Evolutionary conservation across 2,329 filamentous ascomycete genomes (phyloP).

Genomic region (Volutella citrinella): DNA sequence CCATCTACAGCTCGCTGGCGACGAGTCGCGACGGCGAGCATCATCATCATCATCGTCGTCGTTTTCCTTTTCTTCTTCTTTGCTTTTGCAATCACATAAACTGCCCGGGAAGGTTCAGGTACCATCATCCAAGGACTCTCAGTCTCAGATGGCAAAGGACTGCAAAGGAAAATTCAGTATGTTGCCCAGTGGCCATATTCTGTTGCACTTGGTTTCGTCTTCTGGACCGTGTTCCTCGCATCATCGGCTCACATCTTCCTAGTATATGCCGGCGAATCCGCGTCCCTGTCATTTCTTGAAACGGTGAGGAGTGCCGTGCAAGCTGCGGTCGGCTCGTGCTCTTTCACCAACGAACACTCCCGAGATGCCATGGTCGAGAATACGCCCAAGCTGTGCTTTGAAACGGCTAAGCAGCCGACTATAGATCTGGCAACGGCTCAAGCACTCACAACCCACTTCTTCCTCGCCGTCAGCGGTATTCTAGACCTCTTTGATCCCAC

Average conservation of each 20-base stretch:
- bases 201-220: no score
- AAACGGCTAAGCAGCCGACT: constrained; percentile 1
- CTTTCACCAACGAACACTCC: constrained; percentile 1
- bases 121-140: background rate
- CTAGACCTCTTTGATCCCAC: constrained; percentile 5
- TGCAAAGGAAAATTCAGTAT: constrained; percentile 5
- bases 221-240: background rate
- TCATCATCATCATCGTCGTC: background rate
- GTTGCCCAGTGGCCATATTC: no score
- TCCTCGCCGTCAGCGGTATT: constrained; percentile 2
- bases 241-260: background rate
- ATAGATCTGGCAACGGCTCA: constrained; percentile 1
- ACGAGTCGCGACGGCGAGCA: no score
- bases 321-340: constrained; percentile 1
- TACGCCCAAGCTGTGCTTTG: constrained; percentile 1
- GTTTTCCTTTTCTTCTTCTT: no score
- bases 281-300: constrained; percentile 5
- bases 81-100: background rate
- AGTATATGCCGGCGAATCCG: constrained; percentile 4
- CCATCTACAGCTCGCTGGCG: constrained; percentile 1
- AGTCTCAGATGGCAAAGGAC: constrained; percentile 4
- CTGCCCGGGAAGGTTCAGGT: background rate
- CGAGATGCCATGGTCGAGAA: constrained; percentile 2
- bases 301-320: constrained; percentile 3
- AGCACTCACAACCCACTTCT: constrained; percentile 1